Evolutionary conservation across 495 filamentous ascomycete genomes (phyloP).

Genomic region (Diplogelasinospora grovesii): DNA sequence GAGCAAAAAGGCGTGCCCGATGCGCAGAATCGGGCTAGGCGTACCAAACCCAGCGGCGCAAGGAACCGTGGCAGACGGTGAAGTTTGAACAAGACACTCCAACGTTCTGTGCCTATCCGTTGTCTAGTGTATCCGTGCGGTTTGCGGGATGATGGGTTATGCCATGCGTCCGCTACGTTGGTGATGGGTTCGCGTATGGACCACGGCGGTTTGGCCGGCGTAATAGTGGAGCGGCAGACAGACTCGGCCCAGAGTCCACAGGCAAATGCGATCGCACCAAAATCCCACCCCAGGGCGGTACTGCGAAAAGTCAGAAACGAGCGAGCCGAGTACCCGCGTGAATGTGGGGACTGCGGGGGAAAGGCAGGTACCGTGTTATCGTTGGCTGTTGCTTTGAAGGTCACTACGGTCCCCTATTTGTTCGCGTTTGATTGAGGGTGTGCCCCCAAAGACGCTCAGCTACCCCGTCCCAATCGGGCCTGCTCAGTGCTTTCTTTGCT

Average conservation of each 20-base stretch:
- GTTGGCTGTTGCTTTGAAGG: not conserved
- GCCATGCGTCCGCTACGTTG: conserved; percentile 8
- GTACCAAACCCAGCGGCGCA: too few relatives aligned
- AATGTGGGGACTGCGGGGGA: conserved; percentile 1
- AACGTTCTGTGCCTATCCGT: too few relatives aligned
- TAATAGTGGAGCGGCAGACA: conserved; percentile 52
- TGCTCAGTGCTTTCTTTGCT: conserved; percentile 23
- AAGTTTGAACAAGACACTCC: too few relatives aligned
- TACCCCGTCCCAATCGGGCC: conserved; percentile 27
- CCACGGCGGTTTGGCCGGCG: conserved; percentile 48
- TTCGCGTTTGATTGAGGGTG: conserved; percentile 23
- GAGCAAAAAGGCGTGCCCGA: too few relatives aligned
- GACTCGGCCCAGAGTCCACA: conserved; percentile 22
- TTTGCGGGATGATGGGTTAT: conserved; percentile 3
- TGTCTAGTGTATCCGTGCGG: too few relatives aligned
- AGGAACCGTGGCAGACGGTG: too few relatives aligned
- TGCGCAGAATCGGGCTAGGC: too few relatives aligned
- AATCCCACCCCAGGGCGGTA: too few relatives aligned
- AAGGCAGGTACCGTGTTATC: conserved; percentile 18
- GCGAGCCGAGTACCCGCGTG: conserved; percentile 13
- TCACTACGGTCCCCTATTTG: conserved; percentile 10
- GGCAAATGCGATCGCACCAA: conserved; percentile 15
- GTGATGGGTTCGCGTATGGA: conserved; percentile 21
- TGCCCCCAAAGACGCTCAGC: conserved; percentile 12
- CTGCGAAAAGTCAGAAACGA: too few relatives aligned